These are phyloP conservation scores for Calonectria crousiana DNA, from an alignment of 2,329 filamentous ascomycete species.

Conservation along the genomic window DNA sequence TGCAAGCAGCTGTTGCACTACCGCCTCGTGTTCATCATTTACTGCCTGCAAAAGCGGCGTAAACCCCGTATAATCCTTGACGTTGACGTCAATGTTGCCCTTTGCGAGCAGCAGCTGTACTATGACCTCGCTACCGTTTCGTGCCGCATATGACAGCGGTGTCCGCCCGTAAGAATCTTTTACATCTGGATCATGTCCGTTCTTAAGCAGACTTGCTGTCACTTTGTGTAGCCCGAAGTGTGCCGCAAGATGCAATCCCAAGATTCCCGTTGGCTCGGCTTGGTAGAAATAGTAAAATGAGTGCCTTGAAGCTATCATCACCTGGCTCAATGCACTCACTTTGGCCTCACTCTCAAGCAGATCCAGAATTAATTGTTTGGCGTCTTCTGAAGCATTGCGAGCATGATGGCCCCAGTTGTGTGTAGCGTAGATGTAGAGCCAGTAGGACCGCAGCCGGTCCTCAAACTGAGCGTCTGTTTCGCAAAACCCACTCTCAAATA, in stretches of 20 bases:
- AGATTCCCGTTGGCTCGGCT: not conserved
- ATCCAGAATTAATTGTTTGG: not conserved
- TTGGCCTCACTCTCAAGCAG: slow-evolving; percentile 3
- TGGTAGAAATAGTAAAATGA: not conserved
- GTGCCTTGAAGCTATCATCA: not conserved
- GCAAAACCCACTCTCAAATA: slow-evolving; percentile 32
- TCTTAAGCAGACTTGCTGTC: not conserved
- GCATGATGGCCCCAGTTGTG: slow-evolving; percentile 28
- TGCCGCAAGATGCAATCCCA: slow-evolving; percentile 23
- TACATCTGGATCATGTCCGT: no score
- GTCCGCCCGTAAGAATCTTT: no score
- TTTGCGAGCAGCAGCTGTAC: no score
- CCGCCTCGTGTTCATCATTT: no score
- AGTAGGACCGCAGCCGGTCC: not conserved
- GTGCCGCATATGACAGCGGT: no score
- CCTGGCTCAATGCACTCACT: not conserved
- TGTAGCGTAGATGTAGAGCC: slow-evolving; percentile 24
- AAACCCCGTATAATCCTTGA: no score
- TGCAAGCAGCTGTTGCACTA: no score
- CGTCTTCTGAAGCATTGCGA: not conserved
- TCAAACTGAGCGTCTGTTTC: not conserved
- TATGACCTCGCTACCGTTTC: no score
- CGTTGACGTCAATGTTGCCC: no score
- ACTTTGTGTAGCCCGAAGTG: not conserved
- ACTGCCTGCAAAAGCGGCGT: no score